phyloP scores from a whole-genome alignment of 2,329 filamentous ascomycete genomes.

The Claviceps cyperi region DNA sequence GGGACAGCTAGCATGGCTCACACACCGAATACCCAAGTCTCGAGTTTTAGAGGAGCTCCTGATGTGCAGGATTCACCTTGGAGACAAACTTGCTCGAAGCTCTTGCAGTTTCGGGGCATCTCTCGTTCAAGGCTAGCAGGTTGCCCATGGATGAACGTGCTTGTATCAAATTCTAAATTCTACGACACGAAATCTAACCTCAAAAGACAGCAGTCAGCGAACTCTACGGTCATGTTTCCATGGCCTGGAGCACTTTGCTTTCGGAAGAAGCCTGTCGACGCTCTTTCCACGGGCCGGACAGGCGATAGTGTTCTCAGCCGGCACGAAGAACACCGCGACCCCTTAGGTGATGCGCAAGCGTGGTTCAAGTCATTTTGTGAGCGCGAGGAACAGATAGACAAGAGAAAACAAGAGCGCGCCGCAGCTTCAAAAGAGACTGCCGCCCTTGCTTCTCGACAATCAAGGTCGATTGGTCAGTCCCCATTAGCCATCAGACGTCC shows the following conservation, averaged over 20 bases:
- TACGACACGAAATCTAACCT: conserved; percentile 28
- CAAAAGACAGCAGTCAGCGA: conserved; percentile 23
- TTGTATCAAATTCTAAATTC: conserved; percentile 30
- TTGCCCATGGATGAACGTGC: conserved; percentile 36
- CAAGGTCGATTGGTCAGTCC: conserved; percentile 34
- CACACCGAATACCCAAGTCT: conserved; percentile 37
- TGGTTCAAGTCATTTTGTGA: conserved; percentile 33
- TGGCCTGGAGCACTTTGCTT: conserved; percentile 43
- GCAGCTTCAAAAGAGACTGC: conserved; percentile 26
- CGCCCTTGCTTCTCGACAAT: conserved; percentile 27
- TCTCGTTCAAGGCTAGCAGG: conserved; percentile 27
- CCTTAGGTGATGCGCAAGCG: conserved; percentile 29
- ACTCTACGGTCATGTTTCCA: conserved; percentile 26
- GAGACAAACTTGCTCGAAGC: conserved; percentile 35
- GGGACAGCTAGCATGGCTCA: conserved; percentile 27
- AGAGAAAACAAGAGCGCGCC: conserved; percentile 37
- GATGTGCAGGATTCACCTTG: conserved; percentile 30
- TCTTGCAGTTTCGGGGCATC: conserved; percentile 36
- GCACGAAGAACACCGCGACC: conserved; percentile 31
- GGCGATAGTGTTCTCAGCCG: conserved; percentile 24
- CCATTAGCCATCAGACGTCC: conserved; percentile 36
- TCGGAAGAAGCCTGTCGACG: conserved; percentile 29
- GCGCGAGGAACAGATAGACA: conserved; percentile 31
- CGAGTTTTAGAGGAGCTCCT: conserved; percentile 25
- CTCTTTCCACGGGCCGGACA: conserved; percentile 23